Percentiles rank a stretch among this genome's conserved stretches.
These are phyloP conservation scores for Camellia granthamiana DNA, from an alignment of 148 eudicot species.

Conservation along the genomic window DNA sequence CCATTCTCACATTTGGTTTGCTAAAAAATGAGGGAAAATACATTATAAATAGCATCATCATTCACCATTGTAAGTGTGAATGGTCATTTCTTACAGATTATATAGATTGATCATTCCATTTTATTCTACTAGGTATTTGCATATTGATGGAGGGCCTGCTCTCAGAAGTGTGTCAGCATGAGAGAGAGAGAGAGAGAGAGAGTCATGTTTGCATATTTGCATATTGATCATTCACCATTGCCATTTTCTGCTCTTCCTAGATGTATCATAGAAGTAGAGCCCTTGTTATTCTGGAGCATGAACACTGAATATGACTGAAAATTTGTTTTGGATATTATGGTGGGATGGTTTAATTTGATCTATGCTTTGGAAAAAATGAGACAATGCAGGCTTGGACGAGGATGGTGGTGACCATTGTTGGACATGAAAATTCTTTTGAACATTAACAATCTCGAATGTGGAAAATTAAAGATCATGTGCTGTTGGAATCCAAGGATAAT, in stretches of 20 bases:
- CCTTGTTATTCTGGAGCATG: background rate
- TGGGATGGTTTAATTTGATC: background rate
- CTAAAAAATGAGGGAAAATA: too few relatives aligned
- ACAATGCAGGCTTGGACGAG: background rate
- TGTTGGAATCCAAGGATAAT: slow-evolving; percentile 1
- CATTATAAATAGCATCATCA: too few relatives aligned
- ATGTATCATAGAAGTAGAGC: too few relatives aligned
- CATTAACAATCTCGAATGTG: background rate
- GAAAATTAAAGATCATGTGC: background rate
- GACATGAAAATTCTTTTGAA: background rate
- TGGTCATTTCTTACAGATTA: too few relatives aligned
- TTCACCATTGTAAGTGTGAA: too few relatives aligned
- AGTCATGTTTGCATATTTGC: too few relatives aligned
- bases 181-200: background rate
- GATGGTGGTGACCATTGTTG: background rate
- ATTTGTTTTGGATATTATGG: background rate
- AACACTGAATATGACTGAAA: background rate
- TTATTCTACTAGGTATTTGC: background rate
- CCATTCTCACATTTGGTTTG: too few relatives aligned
- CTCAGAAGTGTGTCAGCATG: background rate
- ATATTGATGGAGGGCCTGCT: background rate
- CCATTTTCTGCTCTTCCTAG: too few relatives aligned
- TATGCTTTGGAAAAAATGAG: background rate
- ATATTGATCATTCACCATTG: too few relatives aligned
- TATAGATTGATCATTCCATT: too few relatives aligned